Conservation (phyloP, 805 yeast genomes). For the Yarrowia sp. region DNA sequence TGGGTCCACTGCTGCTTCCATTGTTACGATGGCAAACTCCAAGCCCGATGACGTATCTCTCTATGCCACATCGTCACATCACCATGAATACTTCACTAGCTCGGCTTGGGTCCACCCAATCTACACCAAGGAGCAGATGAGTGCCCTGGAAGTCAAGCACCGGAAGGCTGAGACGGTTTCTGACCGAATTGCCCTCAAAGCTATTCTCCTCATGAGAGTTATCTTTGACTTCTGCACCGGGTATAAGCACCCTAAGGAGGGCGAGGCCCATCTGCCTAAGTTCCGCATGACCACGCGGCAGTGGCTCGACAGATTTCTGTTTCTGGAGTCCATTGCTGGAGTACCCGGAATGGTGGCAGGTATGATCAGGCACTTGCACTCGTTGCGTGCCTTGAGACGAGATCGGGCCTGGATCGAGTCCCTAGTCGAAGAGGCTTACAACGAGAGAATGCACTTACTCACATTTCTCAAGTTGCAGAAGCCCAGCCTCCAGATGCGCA, state of each 20-base stretch:
- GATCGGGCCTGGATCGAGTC: constrained; percentile 77
- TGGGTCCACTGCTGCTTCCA: not conserved
- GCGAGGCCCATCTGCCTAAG: constrained; percentile 36
- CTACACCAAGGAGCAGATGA: constrained; percentile 41
- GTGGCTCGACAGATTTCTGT: constrained; percentile 59
- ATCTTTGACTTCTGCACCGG: constrained; percentile 64
- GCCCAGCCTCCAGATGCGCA: constrained; percentile 56
- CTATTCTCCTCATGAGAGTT: constrained; percentile 46
- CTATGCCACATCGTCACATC: not conserved
- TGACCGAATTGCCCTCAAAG: constrained; percentile 45
- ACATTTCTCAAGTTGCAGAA: constrained; percentile 62
- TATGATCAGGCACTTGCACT: constrained; percentile 63
- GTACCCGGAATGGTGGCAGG: constrained; percentile 78
- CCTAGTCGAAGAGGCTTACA: constrained; percentile 68
- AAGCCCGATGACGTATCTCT: constrained; percentile 10
- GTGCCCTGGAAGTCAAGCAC: constrained; percentile 48
- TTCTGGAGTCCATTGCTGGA: constrained; percentile 70
- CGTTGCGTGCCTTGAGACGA: constrained; percentile 56
- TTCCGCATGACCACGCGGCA: constrained; percentile 57
- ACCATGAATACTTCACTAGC: constrained; percentile 24
- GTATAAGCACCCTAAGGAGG: constrained; percentile 54
- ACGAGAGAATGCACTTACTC: constrained; percentile 71
- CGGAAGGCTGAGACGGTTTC: constrained; percentile 43
- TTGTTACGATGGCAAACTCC: constrained; percentile 9
- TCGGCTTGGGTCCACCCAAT: constrained; percentile 46